These are phyloP conservation scores for Hansenula sp. DNA, from an alignment of 1,139 yeast species.

Conservation along the genomic window DNA sequence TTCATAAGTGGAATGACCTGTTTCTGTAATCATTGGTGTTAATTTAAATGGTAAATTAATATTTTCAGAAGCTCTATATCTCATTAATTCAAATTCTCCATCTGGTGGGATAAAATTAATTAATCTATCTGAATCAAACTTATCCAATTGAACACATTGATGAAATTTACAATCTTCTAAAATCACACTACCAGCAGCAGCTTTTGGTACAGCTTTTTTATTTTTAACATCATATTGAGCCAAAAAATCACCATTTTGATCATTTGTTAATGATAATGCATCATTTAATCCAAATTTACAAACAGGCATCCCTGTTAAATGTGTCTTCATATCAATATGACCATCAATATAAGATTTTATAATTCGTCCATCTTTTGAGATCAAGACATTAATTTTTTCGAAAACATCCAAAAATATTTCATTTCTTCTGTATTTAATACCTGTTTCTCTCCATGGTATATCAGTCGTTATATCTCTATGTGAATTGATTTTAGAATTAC, in stretches of 20 bases:
- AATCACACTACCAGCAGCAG: slow-evolving; percentile 47
- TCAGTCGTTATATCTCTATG: slow-evolving; percentile 20
- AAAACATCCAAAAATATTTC: slow-evolving; percentile 75
- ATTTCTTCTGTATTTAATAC: slow-evolving; percentile 75
- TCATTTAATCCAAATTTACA: slow-evolving; percentile 64
- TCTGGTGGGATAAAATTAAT: slow-evolving; percentile 86
- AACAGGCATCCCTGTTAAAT: slow-evolving; percentile 69
- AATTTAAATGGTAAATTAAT: slow-evolving; percentile 70
- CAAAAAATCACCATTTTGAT: slow-evolving; percentile 11
- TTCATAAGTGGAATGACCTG: slow-evolving; percentile 45
- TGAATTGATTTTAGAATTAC: not conserved
- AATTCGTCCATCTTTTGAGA: slow-evolving; percentile 56
- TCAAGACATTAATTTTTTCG: slow-evolving; percentile 69
- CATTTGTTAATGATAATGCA: slow-evolving; percentile 21
- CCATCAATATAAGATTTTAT: slow-evolving; percentile 78
- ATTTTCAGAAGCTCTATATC: slow-evolving; percentile 59
- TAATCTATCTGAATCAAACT: slow-evolving; percentile 61
- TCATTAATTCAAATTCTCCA: slow-evolving; percentile 87
- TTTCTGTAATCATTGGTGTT: slow-evolving; percentile 52
- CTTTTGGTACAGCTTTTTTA: slow-evolving; percentile 30
- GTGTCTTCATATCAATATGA: slow-evolving; percentile 64
- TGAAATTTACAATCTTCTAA: slow-evolving; percentile 85
- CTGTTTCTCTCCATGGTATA: slow-evolving; percentile 67
- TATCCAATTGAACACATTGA: slow-evolving; percentile 73
- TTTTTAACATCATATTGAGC: slow-evolving; percentile 24